Evolutionary conservation across 1,284 basidiomycete species (phyloP).

Genomic region (Ustilago xerochloae): DNA sequence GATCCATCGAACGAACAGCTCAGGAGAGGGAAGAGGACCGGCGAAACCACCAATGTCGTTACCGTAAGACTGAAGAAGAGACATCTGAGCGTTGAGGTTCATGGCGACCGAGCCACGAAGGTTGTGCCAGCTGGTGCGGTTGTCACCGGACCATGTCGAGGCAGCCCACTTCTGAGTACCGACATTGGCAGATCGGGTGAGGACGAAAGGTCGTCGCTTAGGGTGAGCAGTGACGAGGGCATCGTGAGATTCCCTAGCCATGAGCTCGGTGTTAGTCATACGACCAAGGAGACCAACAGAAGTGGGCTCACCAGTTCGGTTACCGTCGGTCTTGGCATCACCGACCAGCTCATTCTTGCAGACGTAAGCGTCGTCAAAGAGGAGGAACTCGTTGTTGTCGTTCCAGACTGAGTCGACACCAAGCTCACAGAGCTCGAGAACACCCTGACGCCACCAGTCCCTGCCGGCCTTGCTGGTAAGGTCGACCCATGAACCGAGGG

Average conservation of each 20-base stretch:
- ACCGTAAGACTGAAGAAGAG: slow-evolving; percentile 60
- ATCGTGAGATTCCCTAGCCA: slow-evolving; percentile 68
- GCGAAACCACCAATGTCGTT: slow-evolving; percentile 70
- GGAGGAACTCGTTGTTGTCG: slow-evolving; percentile 71
- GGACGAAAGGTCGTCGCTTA: slow-evolving; percentile 68
- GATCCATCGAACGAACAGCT: slow-evolving; percentile 70
- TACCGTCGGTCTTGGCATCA: slow-evolving; percentile 34
- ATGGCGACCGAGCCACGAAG: slow-evolving; percentile 69
- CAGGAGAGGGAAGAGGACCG: slow-evolving; percentile 69
- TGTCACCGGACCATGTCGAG: slow-evolving; percentile 70
- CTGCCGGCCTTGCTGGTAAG: slow-evolving; percentile 68
- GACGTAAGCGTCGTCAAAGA: slow-evolving; percentile 69
- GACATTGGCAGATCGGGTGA: slow-evolving; percentile 70
- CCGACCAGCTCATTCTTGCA: slow-evolving; percentile 52
- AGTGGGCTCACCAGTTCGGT: slow-evolving; percentile 29
- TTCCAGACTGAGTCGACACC: slow-evolving; percentile 71
- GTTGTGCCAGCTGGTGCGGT: slow-evolving; percentile 69
- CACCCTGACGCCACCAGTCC: slow-evolving; percentile 70
- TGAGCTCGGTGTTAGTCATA: slow-evolving; percentile 69
- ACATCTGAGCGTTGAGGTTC: slow-evolving; percentile 68
- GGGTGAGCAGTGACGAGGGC: slow-evolving; percentile 63
- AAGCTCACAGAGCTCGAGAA: slow-evolving; percentile 66
- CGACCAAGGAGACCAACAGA: slow-evolving; percentile 68
- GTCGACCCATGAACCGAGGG: slow-evolving; percentile 70
- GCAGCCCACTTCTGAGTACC: slow-evolving; percentile 70